Conservation (phyloP, 179 eudicot species). For the Corrigiola litoralis region DNA sequence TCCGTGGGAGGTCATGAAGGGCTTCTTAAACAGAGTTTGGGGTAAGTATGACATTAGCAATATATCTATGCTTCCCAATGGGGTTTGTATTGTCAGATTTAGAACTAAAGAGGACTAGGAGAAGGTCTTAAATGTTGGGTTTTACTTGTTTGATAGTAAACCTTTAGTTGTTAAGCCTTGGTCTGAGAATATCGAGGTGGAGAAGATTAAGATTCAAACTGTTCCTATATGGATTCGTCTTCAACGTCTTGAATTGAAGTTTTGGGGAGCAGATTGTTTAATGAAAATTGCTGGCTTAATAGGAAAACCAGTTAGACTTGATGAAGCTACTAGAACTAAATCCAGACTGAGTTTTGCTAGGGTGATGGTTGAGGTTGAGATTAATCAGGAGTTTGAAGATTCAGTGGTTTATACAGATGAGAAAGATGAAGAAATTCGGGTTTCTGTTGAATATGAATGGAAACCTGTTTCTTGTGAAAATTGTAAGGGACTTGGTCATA, state of each 20-base stretch:
- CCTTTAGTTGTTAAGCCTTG: not conserved
- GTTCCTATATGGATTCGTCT: not conserved
- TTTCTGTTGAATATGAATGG: not conserved
- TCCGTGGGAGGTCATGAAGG: too few relatives aligned
- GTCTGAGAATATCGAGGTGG: too few relatives aligned
- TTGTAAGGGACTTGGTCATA: not conserved
- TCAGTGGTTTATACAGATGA: not conserved
- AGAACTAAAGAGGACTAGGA: not conserved
- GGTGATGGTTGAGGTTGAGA: not conserved
- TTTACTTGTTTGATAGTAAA: not conserved
- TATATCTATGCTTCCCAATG: too few relatives aligned
- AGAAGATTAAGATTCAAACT: too few relatives aligned
- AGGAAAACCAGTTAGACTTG: too few relatives aligned
- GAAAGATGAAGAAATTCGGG: too few relatives aligned
- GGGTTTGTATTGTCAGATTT: not conserved
- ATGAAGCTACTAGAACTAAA: not conserved
- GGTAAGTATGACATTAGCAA: too few relatives aligned
- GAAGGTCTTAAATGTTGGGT: too few relatives aligned
- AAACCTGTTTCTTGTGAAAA: not conserved
- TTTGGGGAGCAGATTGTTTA: not conserved
- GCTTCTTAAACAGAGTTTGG: too few relatives aligned
- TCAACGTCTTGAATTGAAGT: not conserved
- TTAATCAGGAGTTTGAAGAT: not conserved
- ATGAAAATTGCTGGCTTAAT: too few relatives aligned
- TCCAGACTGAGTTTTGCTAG: not conserved